A percentile compares a stretch with the other conserved stretches of the same genome.
phyloP scores from a whole-genome alignment of 2,329 filamentous ascomycete species.

The Intubia oerlemansii region DNA sequence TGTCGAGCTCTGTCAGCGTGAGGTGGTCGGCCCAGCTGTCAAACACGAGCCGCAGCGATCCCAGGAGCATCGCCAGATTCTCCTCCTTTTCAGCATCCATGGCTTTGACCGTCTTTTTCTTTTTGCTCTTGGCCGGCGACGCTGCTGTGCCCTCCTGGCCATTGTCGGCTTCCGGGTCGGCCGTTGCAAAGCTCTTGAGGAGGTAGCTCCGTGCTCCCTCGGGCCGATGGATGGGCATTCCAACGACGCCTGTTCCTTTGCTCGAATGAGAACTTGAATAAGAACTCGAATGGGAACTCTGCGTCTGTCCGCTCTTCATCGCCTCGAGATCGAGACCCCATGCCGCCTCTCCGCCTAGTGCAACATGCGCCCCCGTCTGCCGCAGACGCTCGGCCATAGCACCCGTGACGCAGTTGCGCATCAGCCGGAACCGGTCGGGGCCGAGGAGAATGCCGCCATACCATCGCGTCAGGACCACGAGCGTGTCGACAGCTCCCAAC shows the following conservation, averaged over 20 bases:
- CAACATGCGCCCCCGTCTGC: constrained; percentile 18
- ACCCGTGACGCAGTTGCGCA: constrained; percentile 33
- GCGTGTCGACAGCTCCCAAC: constrained; percentile 24
- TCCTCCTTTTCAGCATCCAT: constrained; percentile 40
- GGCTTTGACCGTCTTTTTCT: constrained; percentile 30
- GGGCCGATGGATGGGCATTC: constrained; percentile 54
- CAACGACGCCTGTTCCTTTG: constrained; percentile 13
- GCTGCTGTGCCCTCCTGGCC: constrained; percentile 8
- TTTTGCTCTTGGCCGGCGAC: constrained; percentile 10
- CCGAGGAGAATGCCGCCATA: constrained; percentile 40
- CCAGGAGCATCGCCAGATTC: constrained; percentile 48
- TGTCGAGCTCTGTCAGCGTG: constrained; percentile 44
- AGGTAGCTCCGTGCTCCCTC: constrained; percentile 43
- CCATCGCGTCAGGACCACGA: constrained; percentile 40
- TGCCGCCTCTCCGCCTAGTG: constrained; percentile 28
- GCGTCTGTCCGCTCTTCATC: no score
- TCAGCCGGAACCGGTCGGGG: constrained; percentile 39
- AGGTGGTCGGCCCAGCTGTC: constrained; percentile 52
- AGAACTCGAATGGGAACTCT: no score
- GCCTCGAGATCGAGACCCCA: constrained; percentile 39
- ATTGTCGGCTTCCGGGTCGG: constrained; percentile 7
- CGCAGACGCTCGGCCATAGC: constrained; percentile 29
- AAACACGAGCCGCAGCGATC: constrained; percentile 49
- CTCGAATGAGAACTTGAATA: no score
- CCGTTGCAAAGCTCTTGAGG: constrained; percentile 34